Evolutionary conservation across 805 yeast species (phyloP), one percentile per base, ranked within the genome.

Genomic region (Saturnispora kantuleensis): DNA sequence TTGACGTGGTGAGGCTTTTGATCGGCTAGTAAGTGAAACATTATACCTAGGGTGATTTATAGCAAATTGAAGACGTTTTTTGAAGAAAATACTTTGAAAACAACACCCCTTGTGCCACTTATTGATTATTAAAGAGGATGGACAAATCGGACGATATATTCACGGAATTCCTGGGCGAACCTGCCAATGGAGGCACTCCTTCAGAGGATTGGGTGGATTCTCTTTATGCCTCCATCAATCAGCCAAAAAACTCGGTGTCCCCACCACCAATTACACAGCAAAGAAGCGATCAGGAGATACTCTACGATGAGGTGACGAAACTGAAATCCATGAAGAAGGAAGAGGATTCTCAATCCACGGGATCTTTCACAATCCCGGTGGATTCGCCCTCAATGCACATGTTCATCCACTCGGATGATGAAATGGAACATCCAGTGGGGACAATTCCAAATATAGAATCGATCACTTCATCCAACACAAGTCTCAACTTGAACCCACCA

Each of bases 361-460:
- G 49, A 10, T 45, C 49, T 10, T 50, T 48, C 18, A 51, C 56
- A 0, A 50, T 50, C 11, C 50, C 52, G 10, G 42, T 50, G 1
- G 51, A 48, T 29, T 54, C 60, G 1, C 58, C 55, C 4, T 47
- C 53, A 15, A 50, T 50, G 53, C 47, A 50, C 29, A 35, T 41
- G n/a, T 39, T 38, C 35, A 33, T 42, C 10, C 46, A 42, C 34
- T 41, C 33, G 7, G 49, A 41, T 13, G 44, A 42, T 34, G 44
- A 46, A 13, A 13, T 39, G 17, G 47, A 35, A 16, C 39, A 44
- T 5, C 38, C 17, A 12, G n/a, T 18, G 12, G 46, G 40, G 13
- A 31, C 42, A 3, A 17, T 29, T 8, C 36, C 11, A 13, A 35
- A 17, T 34, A 29, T 18, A 12, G 36, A 18, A n/a, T 41, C 47